A percentile compares a stretch with the other conserved stretches of the same genome.
phyloP scores from a whole-genome alignment of 2,329 filamentous ascomycete species.

The Cercospora citrullina region DNA sequence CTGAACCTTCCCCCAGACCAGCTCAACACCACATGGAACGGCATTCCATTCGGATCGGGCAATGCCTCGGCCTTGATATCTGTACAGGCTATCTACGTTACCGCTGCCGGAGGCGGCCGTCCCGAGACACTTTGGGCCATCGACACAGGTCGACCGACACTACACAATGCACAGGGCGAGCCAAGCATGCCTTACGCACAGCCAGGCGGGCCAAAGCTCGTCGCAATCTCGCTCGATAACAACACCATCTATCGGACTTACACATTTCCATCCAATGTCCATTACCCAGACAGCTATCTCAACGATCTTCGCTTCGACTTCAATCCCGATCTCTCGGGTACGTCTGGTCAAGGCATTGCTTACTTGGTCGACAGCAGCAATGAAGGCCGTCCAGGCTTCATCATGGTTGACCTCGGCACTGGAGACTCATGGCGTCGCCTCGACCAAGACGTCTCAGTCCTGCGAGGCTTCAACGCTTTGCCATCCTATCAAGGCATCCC shows the following conservation, averaged over 20 bases:
- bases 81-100: constrained; percentile 50
- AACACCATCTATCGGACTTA: constrained; percentile 45
- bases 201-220: constrained; percentile 49
- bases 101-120: constrained; percentile 38
- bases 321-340: constrained; percentile 41
- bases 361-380: constrained; percentile 51
- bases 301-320: constrained; percentile 52
- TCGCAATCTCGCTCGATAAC: constrained; percentile 46
- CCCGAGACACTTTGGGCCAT: constrained; percentile 50
- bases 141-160: constrained; percentile 49
- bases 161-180: constrained; percentile 41
- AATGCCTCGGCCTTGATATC: constrained; percentile 46
- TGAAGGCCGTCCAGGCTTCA: constrained; percentile 50
- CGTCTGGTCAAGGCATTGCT: constrained; percentile 45
- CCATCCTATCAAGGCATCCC: constrained; percentile 38
- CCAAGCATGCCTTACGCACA: constrained; percentile 48
- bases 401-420: constrained; percentile 48
- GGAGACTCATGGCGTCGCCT: constrained; percentile 46
- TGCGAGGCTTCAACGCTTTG: constrained; percentile 36
- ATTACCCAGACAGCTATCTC: constrained; percentile 51
- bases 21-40: constrained; percentile 45
- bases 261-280: constrained; percentile 46
- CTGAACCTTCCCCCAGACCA: constrained; percentile 40
- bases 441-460: constrained; percentile 37
- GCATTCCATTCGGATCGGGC: constrained; percentile 48